Percentiles rank a stretch among this genome's conserved stretches.
phyloP scores from a whole-genome alignment of 108 stramenopile genomes.

The Cylindrotheca fusiformis region DNA sequence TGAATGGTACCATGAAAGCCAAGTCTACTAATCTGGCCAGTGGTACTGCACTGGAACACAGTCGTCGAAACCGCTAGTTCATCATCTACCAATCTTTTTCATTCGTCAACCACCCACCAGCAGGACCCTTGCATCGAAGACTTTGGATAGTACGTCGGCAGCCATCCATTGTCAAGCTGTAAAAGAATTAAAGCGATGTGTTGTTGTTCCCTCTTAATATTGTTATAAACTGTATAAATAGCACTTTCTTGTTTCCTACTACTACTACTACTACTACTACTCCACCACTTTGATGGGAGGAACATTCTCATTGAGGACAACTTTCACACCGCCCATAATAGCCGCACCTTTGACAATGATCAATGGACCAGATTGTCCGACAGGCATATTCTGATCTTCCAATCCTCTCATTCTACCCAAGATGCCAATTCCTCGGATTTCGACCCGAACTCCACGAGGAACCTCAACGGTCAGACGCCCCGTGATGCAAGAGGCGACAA shows the following conservation, averaged over 20 bases:
- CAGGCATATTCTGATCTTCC: neutral
- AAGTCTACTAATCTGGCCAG: constrained; percentile 71
- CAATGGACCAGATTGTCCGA: neutral
- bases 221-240: no score
- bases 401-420: neutral
- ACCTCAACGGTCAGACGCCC: neutral
- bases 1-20: constrained; percentile 73
- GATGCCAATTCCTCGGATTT: neutral
- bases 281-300: neutral
- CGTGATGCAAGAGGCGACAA: neutral
- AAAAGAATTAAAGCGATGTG: no score
- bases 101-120: no score
- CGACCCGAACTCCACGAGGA: constrained; percentile 2
- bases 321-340: neutral
- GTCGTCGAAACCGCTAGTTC: no score
- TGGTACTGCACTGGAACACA: constrained; percentile 56
- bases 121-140: no score
- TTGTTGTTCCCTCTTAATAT: no score
- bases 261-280: no score
- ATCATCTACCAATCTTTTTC: no score
- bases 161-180: no score
- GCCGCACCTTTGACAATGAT: neutral
- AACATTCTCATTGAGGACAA: neutral
- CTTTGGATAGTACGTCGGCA: no score
- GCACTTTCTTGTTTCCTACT: no score